Percentiles rank a stretch among this genome's conserved stretches.
phyloP scores from a whole-genome alignment of 192 early-diverging fungal species.

The Coemansia umbellata region DNA sequence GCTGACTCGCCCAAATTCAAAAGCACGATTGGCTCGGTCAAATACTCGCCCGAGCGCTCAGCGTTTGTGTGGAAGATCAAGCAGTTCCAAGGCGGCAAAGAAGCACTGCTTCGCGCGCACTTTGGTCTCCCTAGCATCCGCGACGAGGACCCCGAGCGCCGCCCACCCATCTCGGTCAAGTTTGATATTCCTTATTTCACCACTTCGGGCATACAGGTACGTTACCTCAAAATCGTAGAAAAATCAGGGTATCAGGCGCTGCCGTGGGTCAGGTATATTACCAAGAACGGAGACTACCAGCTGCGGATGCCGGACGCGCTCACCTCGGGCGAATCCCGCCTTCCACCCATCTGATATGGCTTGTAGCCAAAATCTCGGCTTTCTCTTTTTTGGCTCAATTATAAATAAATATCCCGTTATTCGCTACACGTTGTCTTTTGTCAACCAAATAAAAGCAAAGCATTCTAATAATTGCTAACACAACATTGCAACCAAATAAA shows the following conservation, averaged over 20 bases:
- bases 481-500: slow-evolving; percentile 3
- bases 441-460: too few species aligned
- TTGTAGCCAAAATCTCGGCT: too few species aligned
- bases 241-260: slow-evolving; percentile 84
- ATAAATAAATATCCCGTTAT: too few species aligned
- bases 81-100: slow-evolving; percentile 97
- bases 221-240: slow-evolving; percentile 88
- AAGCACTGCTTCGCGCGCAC: slow-evolving; percentile 86
- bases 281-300: slow-evolving; percentile 92
- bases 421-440: too few species aligned
- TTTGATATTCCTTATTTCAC: slow-evolving; percentile 92
- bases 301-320: slow-evolving; percentile 85
- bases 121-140: slow-evolving; percentile 83
- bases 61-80: slow-evolving; percentile 98
- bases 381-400: too few species aligned
- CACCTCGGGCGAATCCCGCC: slow-evolving; percentile 60
- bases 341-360: slow-evolving; percentile 56
- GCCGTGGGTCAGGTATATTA: slow-evolving; percentile 89
- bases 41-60: slow-evolving; percentile 91
- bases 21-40: slow-evolving; percentile 80
- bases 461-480: too few species aligned
- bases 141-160: slow-evolving; percentile 76
- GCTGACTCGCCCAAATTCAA: slow-evolving; percentile 97
- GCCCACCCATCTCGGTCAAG: slow-evolving; percentile 78
- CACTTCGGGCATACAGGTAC: slow-evolving; percentile 84